Percentiles rank a stretch among this genome's conserved stretches.
These are phyloP conservation scores for Alternaria novae-zelandiae DNA, from an alignment of 2,329 filamentous ascomycete genomes.

Conservation along the genomic window DNA sequence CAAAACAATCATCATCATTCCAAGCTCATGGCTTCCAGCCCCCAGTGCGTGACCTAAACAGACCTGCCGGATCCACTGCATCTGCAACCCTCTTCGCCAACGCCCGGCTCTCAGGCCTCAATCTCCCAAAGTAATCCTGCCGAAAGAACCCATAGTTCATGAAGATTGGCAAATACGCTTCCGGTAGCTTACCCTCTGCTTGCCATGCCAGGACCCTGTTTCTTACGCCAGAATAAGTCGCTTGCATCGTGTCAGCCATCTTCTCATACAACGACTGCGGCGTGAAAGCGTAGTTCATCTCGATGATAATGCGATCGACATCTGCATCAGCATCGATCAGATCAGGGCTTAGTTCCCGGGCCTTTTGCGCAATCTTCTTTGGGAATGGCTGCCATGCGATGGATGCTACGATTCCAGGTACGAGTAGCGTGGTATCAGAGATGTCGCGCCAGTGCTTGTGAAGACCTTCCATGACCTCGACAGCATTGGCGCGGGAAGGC, in stretches of 20 bases:
- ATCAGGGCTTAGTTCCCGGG: constrained; percentile 31
- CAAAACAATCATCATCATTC: neutral
- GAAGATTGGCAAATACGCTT: constrained; percentile 54
- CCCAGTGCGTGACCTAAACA: constrained; percentile 52
- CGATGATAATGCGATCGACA: constrained; percentile 54
- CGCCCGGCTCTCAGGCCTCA: constrained; percentile 41
- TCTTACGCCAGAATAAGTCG: constrained; percentile 49
- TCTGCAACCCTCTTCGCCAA: constrained; percentile 46
- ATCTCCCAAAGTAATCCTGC: constrained; percentile 55
- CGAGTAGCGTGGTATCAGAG: constrained; percentile 27
- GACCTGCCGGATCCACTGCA: constrained; percentile 50
- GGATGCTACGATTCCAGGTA: constrained; percentile 41
- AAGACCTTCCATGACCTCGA: constrained; percentile 35
- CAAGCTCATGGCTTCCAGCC: constrained; percentile 48
- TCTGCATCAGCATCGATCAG: constrained; percentile 51
- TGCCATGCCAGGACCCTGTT: constrained; percentile 48
- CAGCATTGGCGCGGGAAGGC: constrained; percentile 28
- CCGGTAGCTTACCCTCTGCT: constrained; percentile 47
- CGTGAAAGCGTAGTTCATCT: constrained; percentile 53
- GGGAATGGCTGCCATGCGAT: constrained; percentile 47
- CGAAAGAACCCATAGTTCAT: constrained; percentile 56
- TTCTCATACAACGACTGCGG: constrained; percentile 41
- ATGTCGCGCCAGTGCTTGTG: constrained; percentile 42
- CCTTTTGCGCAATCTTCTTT: constrained; percentile 32
- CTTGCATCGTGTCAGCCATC: constrained; percentile 50